A percentile compares a stretch with the other conserved stretches of the same genome.
Conservation (phyloP, 2,329 filamentous ascomycete species). For the Arthrobotrys megalospora region DNA sequence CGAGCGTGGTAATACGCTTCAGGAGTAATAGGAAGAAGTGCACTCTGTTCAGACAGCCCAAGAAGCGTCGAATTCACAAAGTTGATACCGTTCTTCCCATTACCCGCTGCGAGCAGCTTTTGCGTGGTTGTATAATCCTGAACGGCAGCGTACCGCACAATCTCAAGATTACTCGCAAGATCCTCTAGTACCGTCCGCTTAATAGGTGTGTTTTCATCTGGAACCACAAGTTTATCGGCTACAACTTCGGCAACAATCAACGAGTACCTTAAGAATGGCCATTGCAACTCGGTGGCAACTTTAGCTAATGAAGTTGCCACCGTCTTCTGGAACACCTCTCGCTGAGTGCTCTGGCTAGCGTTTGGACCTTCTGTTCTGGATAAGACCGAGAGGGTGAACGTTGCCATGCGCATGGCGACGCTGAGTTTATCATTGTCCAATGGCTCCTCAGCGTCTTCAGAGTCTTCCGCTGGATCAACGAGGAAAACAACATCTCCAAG, state of each 20-base stretch:
- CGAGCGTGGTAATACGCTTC: conserved; percentile 58
- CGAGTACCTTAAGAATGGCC: conserved; percentile 55
- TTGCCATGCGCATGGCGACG: conserved; percentile 50
- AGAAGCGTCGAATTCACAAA: conserved; percentile 53
- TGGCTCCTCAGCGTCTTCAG: conserved; percentile 9
- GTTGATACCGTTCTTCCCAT: conserved; percentile 49
- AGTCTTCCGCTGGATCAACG: conserved; percentile 66
- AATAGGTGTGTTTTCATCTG: conserved; percentile 37
- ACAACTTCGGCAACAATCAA: conserved; percentile 48
- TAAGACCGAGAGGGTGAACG: conserved; percentile 49
- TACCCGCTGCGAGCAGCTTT: conserved; percentile 21
- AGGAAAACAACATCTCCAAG: conserved; percentile 81
- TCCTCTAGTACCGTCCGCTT: conserved; percentile 29
- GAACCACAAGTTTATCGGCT: conserved; percentile 40
- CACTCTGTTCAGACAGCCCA: conserved; percentile 32
- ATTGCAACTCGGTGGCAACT: conserved; percentile 42
- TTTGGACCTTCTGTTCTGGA: conserved; percentile 33
- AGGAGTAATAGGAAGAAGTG: conserved; percentile 38
- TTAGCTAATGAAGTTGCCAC: conserved; percentile 37
- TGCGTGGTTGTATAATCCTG: conserved; percentile 36
- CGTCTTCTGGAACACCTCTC: conserved; percentile 17
- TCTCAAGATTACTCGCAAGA: conserved; percentile 27
- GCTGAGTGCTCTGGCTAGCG: neutral
- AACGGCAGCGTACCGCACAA: conserved; percentile 35
- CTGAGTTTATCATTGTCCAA: conserved; percentile 41